phyloP scores from a whole-genome alignment of 805 yeast genomes.

The Pichia thaimueangensis region DNA sequence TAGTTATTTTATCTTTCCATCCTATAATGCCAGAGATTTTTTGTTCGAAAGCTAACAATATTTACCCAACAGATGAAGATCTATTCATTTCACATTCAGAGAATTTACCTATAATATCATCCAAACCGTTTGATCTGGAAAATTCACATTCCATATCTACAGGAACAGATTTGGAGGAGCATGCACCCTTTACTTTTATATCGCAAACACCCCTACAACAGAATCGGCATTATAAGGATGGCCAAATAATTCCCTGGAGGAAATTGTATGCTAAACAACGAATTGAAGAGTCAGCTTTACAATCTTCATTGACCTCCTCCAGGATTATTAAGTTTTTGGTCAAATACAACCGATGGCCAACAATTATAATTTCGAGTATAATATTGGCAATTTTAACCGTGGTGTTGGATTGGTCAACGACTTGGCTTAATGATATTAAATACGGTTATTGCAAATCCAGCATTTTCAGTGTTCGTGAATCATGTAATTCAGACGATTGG shows the following conservation, averaged over 20 bases:
- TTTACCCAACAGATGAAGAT: slow-evolving; percentile 9
- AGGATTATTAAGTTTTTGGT: neutral
- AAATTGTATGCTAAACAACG: slow-evolving; percentile 4
- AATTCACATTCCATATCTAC: neutral
- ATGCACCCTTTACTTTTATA: neutral
- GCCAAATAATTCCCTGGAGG: slow-evolving; percentile 8
- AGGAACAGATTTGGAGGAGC: neutral
- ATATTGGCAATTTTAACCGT: slow-evolving; percentile 44
- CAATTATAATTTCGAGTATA: slow-evolving; percentile 39
- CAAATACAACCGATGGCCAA: slow-evolving; percentile 36
- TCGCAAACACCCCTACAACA: neutral
- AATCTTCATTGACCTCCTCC: slow-evolving; percentile 3
- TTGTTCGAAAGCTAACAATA: no score
- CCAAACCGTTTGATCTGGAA: neutral
- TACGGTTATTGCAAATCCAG: slow-evolving; percentile 43
- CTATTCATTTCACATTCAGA: slow-evolving; percentile 2
- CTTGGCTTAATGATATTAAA: slow-evolving; percentile 45
- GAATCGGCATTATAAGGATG: slow-evolving; percentile 1
- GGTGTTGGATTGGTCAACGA: slow-evolving; percentile 42
- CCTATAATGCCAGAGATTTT: no score
- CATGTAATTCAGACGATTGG: slow-evolving; percentile 30
- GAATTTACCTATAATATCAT: slow-evolving; percentile 1
- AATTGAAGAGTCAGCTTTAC: slow-evolving; percentile 2
- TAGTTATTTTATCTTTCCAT: no score
- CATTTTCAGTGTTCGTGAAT: slow-evolving; percentile 22